Evolutionary conservation across 225 moss, liverwort and hornwort species (phyloP), one percentile per base, ranked within the genome.

Genomic region (Pseudoscleropodium purum): DNA sequence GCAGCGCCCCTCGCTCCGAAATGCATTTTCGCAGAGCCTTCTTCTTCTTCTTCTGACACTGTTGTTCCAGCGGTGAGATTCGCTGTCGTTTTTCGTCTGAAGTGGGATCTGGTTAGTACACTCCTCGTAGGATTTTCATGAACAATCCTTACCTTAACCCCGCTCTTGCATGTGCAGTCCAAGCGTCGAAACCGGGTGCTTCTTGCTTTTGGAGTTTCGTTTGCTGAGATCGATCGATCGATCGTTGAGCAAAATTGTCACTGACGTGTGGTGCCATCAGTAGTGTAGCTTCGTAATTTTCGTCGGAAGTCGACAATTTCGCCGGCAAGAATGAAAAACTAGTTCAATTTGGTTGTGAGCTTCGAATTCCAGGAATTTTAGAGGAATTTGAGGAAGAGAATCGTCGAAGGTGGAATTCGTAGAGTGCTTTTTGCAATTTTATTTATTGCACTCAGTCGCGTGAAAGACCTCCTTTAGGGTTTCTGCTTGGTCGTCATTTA

Each of bases 381-480:
- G 24, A 17, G 29, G 57, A 84, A 62, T 79, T 87, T 45, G 17
- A 34, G 20, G 24, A 60, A 64, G 78, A 72, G 74, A 83, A 25
- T 86, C 13, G 68, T 86, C 36, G 69, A 15, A 68, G 73, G 80
- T 65, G 85, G 77, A 79, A 59, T 83, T 79, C 2, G 24, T 68
- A 25, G 65, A 43, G 84, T 79, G 18, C 1, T 49, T 60, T 72
- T 51, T 26, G 52, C 34, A 43, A 20, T n/a, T 39, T 57, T 74
- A 13, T 39, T 57, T 74, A 13, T 72, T 70, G 61, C 52, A 12
- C 33, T 66, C 29, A 30, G 51, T 54, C 73, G 51, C 70, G 62
- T 64, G 37, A 18, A 59, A 15, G 72, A 60, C 25, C 74, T 86
- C 72, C 65, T 84, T 90, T 90, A 90, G 90, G 92, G 90, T 90